Evolutionary conservation across 768 basidiomycete species (phyloP).

Genomic region (Tylopilus rubrobrunneus): DNA sequence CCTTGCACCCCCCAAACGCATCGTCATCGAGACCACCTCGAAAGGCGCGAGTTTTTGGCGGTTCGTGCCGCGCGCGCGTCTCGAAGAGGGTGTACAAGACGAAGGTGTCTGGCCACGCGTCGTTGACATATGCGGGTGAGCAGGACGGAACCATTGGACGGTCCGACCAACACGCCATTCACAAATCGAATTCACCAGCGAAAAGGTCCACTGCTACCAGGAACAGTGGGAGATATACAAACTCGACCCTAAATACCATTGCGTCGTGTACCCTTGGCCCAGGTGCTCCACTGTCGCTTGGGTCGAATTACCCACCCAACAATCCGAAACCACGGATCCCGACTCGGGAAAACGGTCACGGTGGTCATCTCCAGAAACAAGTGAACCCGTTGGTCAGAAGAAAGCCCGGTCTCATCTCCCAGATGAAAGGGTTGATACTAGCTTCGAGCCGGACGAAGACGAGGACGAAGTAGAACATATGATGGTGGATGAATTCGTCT

Average conservation of each 20-base stretch:
- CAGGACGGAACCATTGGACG: slow-evolving; percentile 6
- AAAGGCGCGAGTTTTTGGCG: slow-evolving; percentile 64
- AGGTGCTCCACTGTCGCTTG: slow-evolving; percentile 25
- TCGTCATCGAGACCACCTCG: slow-evolving; percentile 66
- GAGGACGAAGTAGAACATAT: slow-evolving; percentile 44
- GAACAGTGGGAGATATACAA: slow-evolving; percentile 89
- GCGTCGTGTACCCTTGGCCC: slow-evolving; percentile 47
- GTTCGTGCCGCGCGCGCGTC: slow-evolving; percentile 68
- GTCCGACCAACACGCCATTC: slow-evolving; percentile 4
- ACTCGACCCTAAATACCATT: slow-evolving; percentile 71
- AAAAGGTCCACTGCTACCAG: slow-evolving; percentile 51
- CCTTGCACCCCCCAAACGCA: slow-evolving; percentile 56
- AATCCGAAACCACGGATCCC: slow-evolving; percentile 3
- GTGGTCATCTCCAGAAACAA: slow-evolving; percentile 22
- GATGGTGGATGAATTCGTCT: slow-evolving; percentile 37
- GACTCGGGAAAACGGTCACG: slow-evolving; percentile 27
- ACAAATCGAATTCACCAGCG: slow-evolving; percentile 32
- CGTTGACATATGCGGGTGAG: slow-evolving; percentile 69
- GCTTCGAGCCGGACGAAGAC: slow-evolving; percentile 37
- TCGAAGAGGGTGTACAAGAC: slow-evolving; percentile 52
- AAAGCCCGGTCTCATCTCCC: slow-evolving; percentile 24
- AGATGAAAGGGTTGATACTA: slow-evolving; percentile 19
- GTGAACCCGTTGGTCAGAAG: slow-evolving; percentile 18
- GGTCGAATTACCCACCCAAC: slow-evolving; percentile 14
- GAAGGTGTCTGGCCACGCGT: slow-evolving; percentile 72